Conservation (phyloP, 371 early-diverging fungal genomes). For the Mucor velutinosus region DNA sequence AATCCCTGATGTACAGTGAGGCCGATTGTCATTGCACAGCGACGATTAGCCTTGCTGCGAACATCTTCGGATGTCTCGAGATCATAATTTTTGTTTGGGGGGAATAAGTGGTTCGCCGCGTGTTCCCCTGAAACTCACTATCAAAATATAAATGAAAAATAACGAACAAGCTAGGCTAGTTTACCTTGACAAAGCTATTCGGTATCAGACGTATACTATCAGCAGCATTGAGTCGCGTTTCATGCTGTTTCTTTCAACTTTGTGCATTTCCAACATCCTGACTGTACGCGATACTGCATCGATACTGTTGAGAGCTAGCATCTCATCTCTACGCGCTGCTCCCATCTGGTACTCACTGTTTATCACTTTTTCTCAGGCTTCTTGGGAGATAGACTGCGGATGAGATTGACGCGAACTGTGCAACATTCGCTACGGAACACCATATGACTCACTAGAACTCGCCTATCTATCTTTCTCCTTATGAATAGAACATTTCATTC, state of each 20-base stretch:
- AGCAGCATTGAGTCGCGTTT: no score
- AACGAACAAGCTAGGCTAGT: no score
- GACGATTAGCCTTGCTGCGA: conserved; percentile 39
- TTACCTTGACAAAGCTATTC: no score
- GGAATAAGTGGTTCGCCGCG: conserved; percentile 40
- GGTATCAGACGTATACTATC: no score
- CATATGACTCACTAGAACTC: neutral
- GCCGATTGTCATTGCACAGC: conserved; percentile 46
- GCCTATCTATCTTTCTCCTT: neutral
- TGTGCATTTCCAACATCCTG: no score
- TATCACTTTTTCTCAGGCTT: neutral
- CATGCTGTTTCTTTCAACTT: no score
- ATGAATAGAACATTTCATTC: neutral
- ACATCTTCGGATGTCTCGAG: conserved; percentile 49
- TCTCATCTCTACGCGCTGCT: neutral
- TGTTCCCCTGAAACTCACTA: conserved; percentile 20
- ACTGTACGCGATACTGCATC: neutral
- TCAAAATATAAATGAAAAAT: neutral
- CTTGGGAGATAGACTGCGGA: neutral
- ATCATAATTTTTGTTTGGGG: conserved; percentile 48
- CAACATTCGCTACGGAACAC: neutral
- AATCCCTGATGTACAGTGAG: conserved; percentile 30
- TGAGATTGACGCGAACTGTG: neutral
- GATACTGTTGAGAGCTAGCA: neutral
- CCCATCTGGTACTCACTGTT: neutral